Conservation (phyloP, 2,329 filamentous ascomycete species). For the Aspergillus piperis region DNA sequence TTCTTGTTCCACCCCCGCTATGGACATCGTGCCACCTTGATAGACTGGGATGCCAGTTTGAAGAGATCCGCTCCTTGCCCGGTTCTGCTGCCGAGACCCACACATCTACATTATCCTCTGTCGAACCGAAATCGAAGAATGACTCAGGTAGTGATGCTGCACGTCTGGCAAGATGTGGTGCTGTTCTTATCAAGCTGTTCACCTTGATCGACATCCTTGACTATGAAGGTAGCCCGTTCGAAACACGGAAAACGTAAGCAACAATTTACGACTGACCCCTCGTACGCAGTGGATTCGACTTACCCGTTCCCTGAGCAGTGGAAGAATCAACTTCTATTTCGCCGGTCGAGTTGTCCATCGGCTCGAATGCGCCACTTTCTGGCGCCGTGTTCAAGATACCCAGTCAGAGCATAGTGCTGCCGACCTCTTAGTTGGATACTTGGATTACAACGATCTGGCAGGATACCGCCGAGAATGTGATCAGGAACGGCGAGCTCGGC, state of each 20-base stretch:
- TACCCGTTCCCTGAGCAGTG: background rate
- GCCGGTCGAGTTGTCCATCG: conserved; percentile 12
- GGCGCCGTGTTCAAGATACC: background rate
- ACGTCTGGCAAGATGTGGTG: background rate
- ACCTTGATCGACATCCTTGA: background rate
- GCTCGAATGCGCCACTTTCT: conserved; percentile 11
- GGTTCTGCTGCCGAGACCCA: no score
- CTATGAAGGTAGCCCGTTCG: background rate
- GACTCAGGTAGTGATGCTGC: background rate
- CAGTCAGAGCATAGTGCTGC: background rate
- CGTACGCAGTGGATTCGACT: background rate
- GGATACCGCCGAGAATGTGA: conserved; percentile 3
- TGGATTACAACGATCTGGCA: conserved; percentile 14
- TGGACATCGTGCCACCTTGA: conserved; percentile 20
- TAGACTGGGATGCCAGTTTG: conserved; percentile 15
- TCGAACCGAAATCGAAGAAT: background rate
- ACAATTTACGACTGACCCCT: no score
- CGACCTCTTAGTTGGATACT: conserved; percentile 8
- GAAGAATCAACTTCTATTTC: conserved; percentile 15
- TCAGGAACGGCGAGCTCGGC: no score
- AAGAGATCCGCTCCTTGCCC: conserved; percentile 3
- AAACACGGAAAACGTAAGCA: no score
- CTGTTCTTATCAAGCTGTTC: background rate
- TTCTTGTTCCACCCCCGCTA: conserved; percentile 10
- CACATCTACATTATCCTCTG: no score